Percentiles rank a stretch among this genome's conserved stretches.
Evolutionary conservation across 2,329 filamentous ascomycete genomes (phyloP).

Genomic region (Lachnellula suecica): DNA sequence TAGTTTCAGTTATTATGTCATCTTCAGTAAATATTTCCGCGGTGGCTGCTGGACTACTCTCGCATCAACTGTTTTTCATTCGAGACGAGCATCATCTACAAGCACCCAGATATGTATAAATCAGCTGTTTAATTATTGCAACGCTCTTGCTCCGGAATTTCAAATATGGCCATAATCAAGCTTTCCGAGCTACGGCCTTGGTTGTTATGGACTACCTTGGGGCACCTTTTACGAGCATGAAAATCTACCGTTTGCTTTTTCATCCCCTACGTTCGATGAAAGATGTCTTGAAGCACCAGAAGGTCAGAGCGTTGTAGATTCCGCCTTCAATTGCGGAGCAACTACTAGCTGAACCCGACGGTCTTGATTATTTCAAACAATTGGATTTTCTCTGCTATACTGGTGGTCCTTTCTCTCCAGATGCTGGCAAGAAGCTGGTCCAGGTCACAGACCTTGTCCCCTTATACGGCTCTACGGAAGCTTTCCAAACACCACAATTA

Average conservation of each 20-base stretch:
- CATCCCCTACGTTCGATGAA: neutral
- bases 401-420: slow-evolving; percentile 6
- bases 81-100: neutral
- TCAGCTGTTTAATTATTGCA: neutral
- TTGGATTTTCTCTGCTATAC: slow-evolving; percentile 5
- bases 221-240: neutral
- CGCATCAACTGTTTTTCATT: neutral
- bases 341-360: neutral
- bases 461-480: slow-evolving; percentile 11
- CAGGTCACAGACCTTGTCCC: slow-evolving; percentile 3
- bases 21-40: neutral
- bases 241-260: neutral
- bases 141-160: neutral
- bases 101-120: neutral
- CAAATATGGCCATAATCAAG: neutral
- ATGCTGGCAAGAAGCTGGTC: slow-evolving; percentile 1
- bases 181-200: neutral
- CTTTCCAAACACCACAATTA: slow-evolving; percentile 5
- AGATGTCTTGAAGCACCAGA: slow-evolving; percentile 1
- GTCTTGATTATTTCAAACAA: neutral
- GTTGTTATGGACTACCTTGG: neutral
- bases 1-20: neutral
- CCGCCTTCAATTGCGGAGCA: slow-evolving; percentile 1
- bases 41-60: neutral
- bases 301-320: neutral